Conservation (phyloP, 2,329 filamentous ascomycete genomes). For the Akanthomyces uredinophilus region DNA sequence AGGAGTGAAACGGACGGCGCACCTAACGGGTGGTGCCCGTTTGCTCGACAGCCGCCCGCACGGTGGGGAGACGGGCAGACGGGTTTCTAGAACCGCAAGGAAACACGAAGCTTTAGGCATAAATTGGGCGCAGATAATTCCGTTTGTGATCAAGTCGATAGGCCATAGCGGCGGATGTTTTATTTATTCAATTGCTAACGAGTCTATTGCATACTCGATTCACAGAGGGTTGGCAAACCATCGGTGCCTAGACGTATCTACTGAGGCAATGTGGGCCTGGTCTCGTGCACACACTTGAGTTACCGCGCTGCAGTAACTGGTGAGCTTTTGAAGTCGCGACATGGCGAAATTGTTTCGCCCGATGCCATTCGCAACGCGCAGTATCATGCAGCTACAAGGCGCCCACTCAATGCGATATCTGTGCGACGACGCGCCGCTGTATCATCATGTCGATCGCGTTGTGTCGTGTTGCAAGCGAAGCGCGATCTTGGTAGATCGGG, state of each 20-base stretch:
- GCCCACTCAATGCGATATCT: background rate
- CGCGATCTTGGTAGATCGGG: background rate
- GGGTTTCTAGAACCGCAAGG: constrained; percentile 22
- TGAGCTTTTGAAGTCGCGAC: background rate
- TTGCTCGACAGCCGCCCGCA: constrained; percentile 10
- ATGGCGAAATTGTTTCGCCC: background rate
- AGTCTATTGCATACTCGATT: background rate
- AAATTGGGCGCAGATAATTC: background rate
- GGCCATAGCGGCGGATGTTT: background rate
- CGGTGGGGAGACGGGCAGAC: background rate
- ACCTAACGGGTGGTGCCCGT: constrained; percentile 6
- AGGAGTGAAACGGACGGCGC: constrained; percentile 9
- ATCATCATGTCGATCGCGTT: background rate
- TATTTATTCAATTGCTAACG: background rate
- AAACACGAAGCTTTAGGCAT: constrained; percentile 21
- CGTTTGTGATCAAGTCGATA: background rate
- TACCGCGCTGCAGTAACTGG: background rate
- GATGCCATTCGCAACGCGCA: background rate
- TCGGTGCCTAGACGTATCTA: background rate
- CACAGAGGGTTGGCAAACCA: background rate
- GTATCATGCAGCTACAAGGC: too few species aligned
- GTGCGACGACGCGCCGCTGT: background rate
- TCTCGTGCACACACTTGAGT: constrained; percentile 11
- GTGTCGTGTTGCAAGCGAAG: background rate
- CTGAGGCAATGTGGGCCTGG: constrained; percentile 10